Base-by-base conservation (phyloP, 2,329 filamentous ascomycete genomes). In the Penicillium expansum region DNA sequence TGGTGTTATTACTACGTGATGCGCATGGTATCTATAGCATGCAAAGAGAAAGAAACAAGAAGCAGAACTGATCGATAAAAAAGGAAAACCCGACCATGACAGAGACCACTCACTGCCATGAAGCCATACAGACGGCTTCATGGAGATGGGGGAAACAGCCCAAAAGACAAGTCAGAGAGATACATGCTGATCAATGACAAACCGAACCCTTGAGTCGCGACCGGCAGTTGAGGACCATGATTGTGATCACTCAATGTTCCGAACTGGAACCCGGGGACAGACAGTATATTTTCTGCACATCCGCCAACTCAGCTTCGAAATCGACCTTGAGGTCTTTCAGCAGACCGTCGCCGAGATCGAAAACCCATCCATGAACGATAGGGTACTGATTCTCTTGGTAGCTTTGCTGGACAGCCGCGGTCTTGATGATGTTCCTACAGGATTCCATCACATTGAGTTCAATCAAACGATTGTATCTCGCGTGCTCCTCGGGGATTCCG, bases 331-430 rank as follows among this genome's bases (percentile, higher is more conserved):
- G 75, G 67, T 88, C 85, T 71, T 83, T 86, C 57, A 90, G 77
- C 66, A 88, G 73, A 10, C 87, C 87, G 66, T 89, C 84, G 52
- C 83, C 75, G 65, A 90, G 86, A 60, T 82, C 84, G 77, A 90
- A 90, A 43, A 89, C 86, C 86, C 86, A 90, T 35, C 86, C 87
- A 74, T 89, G 87, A 51, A 90, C 86, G 59, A 90, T 81, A 51
- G 87, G 87, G 68, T 82, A 90, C 63, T 81, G 74, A 65, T 88
- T 85, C 68, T 82, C 72, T 44, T 80, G 80, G 67, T 84, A 90
- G 18, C 79, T 84, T 68, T 76, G 82, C 79, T 77, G 87, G 77
- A 69, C 74, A 10, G 73, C 89, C 80, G 71, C 81, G 67, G 74
- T 89, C 56, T 71, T 71, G 55, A 71, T 65, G 22, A 71, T 59